Base-by-base conservation (phyloP, 306 rosid species). In the Delonix regia region DNA sequence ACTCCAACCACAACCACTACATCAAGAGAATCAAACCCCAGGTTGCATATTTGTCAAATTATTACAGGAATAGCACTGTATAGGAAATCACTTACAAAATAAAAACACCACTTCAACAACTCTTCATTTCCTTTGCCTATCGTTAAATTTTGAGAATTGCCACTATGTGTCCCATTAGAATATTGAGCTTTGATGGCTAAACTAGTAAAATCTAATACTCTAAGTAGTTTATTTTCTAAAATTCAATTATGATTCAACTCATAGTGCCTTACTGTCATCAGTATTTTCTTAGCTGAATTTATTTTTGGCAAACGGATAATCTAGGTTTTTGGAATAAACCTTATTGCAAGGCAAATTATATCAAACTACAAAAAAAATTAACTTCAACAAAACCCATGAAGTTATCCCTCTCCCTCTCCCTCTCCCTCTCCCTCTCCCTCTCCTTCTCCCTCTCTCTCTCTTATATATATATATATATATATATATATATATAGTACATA, bases 1-100 rank as follows among this genome's bases (percentile, higher is more conserved):
- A 76, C 75, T 33, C 53, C 79, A 80, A 80, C 71, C 56, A 34
- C 45, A 52, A 66, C 45, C n/a, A 74, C 12, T 59, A 49, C 28
- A 80, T 64, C 42, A 41, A 60, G 70, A 28, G 19, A 62, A 63
- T 36, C 45, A 30, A 80, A 83, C 61, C 38, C 27, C 24, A 18
- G 57, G 33, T 62, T 39, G 33, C 48, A 44, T 22, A 51, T 25
- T 72, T 12, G 25, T 18, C n/a, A 68, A 59, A 38, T 47, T 65
- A 56, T 72, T 57, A 65, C 44, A 22, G 27, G 62, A 48, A 52
- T 7, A 69, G 19, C 64, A 67, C 36, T 13, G 36, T 6, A 62
- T 30, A 44, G 12, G 60, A 77, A 71, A 71, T 19, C 24, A 30
- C 27, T 52, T 38, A 11, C 18, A 33, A 42, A 45, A 45, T 16